Evolutionary conservation across 768 basidiomycete species (phyloP).

Genomic region (Agaricus sinodeliciosus): DNA sequence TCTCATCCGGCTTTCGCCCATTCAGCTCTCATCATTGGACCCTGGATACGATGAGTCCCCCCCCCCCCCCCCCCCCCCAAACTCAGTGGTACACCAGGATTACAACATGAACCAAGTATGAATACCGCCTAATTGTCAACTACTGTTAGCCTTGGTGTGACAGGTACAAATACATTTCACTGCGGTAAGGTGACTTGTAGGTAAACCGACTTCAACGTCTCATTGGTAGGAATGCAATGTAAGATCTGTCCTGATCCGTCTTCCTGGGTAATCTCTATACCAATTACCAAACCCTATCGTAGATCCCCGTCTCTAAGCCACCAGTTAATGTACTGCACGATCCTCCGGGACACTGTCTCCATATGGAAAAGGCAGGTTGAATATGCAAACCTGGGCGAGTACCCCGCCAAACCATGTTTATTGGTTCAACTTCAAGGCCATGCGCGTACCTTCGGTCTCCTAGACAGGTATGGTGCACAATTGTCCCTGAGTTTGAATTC

Average conservation of each 20-base stretch:
- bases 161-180: neutral
- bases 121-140: conserved; percentile 1
- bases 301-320: conserved; percentile 7
- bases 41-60: too few relatives aligned
- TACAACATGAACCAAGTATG: neutral
- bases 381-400: neutral
- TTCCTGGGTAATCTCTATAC: neutral
- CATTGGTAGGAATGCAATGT: conserved; percentile 4
- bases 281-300: neutral
- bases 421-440: neutral
- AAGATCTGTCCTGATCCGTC: conserved; percentile 7
- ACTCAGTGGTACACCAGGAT: neutral
- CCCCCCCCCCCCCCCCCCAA: too few relatives aligned
- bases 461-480: neutral
- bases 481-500: conserved; percentile 8
- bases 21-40: too few relatives aligned
- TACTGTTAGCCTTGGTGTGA: neutral
- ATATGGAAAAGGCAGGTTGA: conserved; percentile 2
- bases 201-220: neutral
- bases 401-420: conserved; percentile 5
- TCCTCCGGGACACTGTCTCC: neutral
- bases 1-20: neutral
- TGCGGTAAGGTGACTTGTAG: too few relatives aligned
- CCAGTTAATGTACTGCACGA: neutral
- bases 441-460: neutral